A percentile compares a stretch with the other conserved stretches of the same genome.
phyloP scores from a whole-genome alignment of 1,284 basidiomycete species.

The Leccinum fuscescens region DNA sequence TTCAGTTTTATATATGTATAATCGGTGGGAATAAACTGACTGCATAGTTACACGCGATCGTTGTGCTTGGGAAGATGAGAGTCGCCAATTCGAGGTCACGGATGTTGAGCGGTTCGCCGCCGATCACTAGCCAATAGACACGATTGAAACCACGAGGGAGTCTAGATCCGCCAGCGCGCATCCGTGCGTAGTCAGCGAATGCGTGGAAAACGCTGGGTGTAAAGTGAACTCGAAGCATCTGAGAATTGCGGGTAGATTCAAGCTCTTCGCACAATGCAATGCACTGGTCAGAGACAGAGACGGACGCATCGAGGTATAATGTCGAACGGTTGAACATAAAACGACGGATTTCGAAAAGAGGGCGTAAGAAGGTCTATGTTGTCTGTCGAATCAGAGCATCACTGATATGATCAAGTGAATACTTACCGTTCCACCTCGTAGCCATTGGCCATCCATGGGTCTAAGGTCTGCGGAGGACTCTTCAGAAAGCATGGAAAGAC shows the following conservation, averaged over 20 bases:
- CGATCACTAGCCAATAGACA: constrained; percentile 33
- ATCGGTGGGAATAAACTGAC: constrained; percentile 12
- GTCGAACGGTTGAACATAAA: constrained; percentile 34
- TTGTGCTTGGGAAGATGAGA: constrained; percentile 25
- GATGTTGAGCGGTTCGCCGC: constrained; percentile 25
- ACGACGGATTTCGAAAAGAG: constrained; percentile 32
- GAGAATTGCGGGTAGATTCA: constrained; percentile 22
- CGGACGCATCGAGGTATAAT: constrained; percentile 27
- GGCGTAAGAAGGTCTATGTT: constrained; percentile 29
- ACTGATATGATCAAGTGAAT: neutral
- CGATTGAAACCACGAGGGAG: constrained; percentile 28
- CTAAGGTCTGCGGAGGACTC: constrained; percentile 27
- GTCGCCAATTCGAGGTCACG: constrained; percentile 27
- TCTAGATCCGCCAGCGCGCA: constrained; percentile 17
- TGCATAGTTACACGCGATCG: constrained; percentile 33
- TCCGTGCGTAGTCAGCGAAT: constrained; percentile 26
- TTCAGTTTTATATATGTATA: neutral
- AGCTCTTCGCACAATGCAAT: constrained; percentile 26
- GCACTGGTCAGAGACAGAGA: constrained; percentile 28
- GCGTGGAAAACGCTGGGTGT: constrained; percentile 31
- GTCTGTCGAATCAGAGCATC: neutral
- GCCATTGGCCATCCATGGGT: constrained; percentile 30
- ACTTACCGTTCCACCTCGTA: constrained; percentile 29
- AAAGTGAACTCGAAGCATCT: constrained; percentile 29
- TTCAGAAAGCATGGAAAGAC: constrained; percentile 26